Percentiles rank a stretch among this genome's conserved stretches.
phyloP scores from a whole-genome alignment of 1,139 yeast genomes.

The Yamadazyma oceani region DNA sequence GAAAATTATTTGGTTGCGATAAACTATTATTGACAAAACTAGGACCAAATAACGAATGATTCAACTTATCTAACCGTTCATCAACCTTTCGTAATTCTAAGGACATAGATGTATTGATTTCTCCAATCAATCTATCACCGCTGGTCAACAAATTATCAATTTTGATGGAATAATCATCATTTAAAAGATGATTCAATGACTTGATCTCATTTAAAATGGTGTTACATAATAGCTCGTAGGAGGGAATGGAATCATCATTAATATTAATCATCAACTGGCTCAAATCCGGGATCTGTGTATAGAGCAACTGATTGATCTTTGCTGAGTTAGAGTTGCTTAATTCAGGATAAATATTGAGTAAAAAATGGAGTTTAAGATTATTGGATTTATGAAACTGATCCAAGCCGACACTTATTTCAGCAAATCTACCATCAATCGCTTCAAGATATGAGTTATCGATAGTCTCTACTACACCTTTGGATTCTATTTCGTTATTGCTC shows the following conservation, averaged over 20 bases:
- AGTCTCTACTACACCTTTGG: too few relatives aligned
- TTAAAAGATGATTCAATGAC: conserved; percentile 38
- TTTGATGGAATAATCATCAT: conserved; percentile 46
- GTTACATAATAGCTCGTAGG: conserved; percentile 33
- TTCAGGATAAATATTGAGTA: conserved; percentile 31
- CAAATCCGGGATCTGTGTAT: conserved; percentile 24
- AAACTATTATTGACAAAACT: conserved; percentile 24
- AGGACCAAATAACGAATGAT: conserved; percentile 32
- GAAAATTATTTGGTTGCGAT: conserved; percentile 19
- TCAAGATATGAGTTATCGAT: too few relatives aligned
- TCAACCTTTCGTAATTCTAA: conserved; percentile 68
- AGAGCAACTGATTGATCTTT: conserved; percentile 23
- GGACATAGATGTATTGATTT: conserved; percentile 77
- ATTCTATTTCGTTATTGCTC: too few relatives aligned
- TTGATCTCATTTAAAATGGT: conserved; percentile 38
- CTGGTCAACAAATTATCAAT: conserved; percentile 67
- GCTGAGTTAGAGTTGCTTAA: conserved; percentile 20
- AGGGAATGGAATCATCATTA: conserved; percentile 38
- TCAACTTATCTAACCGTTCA: conserved; percentile 64
- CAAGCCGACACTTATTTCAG: conserved; percentile 8
- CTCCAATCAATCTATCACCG: conserved; percentile 78
- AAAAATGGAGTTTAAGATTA: conserved; percentile 25
- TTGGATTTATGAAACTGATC: conserved; percentile 19
- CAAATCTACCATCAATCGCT: conserved; percentile 6
- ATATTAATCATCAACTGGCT: conserved; percentile 27